Conservation (phyloP, 1,139 yeast genomes). For the Hyphopichia khmerensis region DNA sequence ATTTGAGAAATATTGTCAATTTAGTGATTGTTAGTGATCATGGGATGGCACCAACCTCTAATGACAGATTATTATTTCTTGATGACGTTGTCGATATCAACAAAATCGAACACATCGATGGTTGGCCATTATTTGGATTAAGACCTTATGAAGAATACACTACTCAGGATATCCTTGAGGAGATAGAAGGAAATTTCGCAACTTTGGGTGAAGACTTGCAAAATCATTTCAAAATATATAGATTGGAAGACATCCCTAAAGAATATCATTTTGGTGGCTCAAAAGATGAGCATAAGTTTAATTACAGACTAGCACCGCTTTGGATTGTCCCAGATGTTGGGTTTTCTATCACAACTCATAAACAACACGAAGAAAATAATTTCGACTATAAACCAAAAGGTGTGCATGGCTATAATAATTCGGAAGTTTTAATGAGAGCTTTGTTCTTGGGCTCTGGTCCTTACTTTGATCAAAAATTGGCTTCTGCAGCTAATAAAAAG, state of each 20-base stretch:
- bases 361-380: constrained; percentile 50
- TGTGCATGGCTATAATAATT: constrained; percentile 80
- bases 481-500: constrained; percentile 21
- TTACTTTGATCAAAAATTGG: constrained; percentile 45
- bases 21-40: constrained; percentile 82
- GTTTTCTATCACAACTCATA: constrained; percentile 67
- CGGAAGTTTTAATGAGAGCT: constrained; percentile 79
- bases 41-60: constrained; percentile 89
- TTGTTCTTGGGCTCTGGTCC: constrained; percentile 82
- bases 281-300: constrained; percentile 37
- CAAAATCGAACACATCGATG: constrained; percentile 64
- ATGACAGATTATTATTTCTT: constrained; percentile 59
- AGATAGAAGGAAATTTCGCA: constrained; percentile 20
- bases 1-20: constrained; percentile 65
- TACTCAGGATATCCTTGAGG: constrained; percentile 17
- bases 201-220: constrained; percentile 16
- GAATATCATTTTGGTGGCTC: constrained; percentile 69
- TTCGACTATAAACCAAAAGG: constrained; percentile 65
- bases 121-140: constrained; percentile 88
- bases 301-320: constrained; percentile 72
- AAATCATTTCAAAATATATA: constrained; percentile 45
- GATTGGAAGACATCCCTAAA: constrained; percentile 58
- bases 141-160: constrained; percentile 48
- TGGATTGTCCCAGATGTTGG: constrained; percentile 87
- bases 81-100: constrained; percentile 64